A percentile compares a stretch with the other conserved stretches of the same genome.
Evolutionary conservation across 345 rosid species (phyloP).

Genomic region (Pugionium cornutum): DNA sequence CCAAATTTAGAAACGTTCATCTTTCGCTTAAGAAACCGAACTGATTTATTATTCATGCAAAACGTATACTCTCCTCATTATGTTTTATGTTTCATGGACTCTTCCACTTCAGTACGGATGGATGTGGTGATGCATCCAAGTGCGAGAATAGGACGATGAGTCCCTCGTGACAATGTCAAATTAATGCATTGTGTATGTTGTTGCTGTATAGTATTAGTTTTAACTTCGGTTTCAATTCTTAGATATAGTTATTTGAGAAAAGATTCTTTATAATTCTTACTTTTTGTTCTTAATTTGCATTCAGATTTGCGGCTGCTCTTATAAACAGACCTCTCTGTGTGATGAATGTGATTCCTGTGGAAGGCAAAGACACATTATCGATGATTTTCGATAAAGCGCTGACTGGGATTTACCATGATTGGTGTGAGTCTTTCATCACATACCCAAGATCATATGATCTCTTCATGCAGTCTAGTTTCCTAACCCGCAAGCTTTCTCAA

Average conservation of each 20-base stretch:
- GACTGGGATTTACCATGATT: conserved; percentile 84
- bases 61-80: too few relatives aligned
- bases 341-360: conserved; percentile 77
- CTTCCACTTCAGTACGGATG: too few relatives aligned
- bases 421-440: conserved; percentile 85
- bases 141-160: too few relatives aligned
- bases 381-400: conserved; percentile 69
- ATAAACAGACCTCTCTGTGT: conserved; percentile 74
- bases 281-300: not conserved
- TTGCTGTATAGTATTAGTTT: too few relatives aligned
- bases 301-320: conserved; percentile 86
- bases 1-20: too few relatives aligned
- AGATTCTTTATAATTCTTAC: conserved; percentile 37
- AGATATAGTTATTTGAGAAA: conserved; percentile 37
- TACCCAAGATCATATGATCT: conserved; percentile 78
- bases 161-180: too few relatives aligned
- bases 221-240: not conserved
- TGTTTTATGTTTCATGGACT: too few relatives aligned
- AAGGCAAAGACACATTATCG: conserved; percentile 62
- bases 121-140: too few relatives aligned
- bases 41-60: too few relatives aligned
- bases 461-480: conserved; percentile 68
- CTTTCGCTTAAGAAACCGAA: too few relatives aligned
- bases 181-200: too few relatives aligned
- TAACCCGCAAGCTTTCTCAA: conserved; percentile 48